A percentile compares a stretch with the other conserved stretches of the same genome.
phyloP scores from a whole-genome alignment of 2,329 filamentous ascomycete species.

The Sporothrix phasma region DNA sequence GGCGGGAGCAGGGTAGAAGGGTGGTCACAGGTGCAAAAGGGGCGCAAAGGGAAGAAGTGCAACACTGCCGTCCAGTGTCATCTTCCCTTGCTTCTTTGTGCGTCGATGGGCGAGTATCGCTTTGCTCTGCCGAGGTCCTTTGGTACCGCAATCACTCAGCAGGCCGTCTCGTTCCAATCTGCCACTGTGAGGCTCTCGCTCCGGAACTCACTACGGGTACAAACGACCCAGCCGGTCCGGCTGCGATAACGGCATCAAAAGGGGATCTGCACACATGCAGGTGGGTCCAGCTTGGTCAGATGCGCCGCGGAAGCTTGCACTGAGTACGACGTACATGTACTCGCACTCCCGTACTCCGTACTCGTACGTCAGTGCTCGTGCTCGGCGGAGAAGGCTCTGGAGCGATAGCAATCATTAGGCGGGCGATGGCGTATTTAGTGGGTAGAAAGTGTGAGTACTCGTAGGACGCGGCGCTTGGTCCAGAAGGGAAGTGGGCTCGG shows the following conservation, averaged over 20 bases:
- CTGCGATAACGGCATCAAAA: not conserved
- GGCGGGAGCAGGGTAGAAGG: not conserved
- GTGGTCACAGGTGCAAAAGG: not conserved
- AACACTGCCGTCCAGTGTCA: not conserved
- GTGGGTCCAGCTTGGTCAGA: not conserved
- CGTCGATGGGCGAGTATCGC: not conserved
- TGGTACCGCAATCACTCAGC: not conserved
- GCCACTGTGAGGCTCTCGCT: not conserved
- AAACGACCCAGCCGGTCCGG: not conserved
- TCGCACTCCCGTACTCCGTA: too few relatives aligned
- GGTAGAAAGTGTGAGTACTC: not conserved
- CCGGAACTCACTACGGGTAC: not conserved
- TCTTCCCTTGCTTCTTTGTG: not conserved
- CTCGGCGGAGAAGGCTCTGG: not conserved
- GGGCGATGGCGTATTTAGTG: slow-evolving; percentile 5
- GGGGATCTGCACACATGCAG: not conserved
- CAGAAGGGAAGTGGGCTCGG: not conserved
- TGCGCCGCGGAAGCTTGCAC: not conserved
- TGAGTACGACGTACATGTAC: too few relatives aligned
- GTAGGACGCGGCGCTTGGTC: too few relatives aligned
- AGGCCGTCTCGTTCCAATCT: not conserved
- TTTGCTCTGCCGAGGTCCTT: not conserved
- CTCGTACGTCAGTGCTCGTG: too few relatives aligned
- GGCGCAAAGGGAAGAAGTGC: not conserved
- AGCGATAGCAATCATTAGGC: slow-evolving; percentile 5